A percentile compares a stretch with the other conserved stretches of the same genome.
Evolutionary conservation across 805 yeast genomes (phyloP).

Genomic region (Teunomyces barrocoloradensis): DNA sequence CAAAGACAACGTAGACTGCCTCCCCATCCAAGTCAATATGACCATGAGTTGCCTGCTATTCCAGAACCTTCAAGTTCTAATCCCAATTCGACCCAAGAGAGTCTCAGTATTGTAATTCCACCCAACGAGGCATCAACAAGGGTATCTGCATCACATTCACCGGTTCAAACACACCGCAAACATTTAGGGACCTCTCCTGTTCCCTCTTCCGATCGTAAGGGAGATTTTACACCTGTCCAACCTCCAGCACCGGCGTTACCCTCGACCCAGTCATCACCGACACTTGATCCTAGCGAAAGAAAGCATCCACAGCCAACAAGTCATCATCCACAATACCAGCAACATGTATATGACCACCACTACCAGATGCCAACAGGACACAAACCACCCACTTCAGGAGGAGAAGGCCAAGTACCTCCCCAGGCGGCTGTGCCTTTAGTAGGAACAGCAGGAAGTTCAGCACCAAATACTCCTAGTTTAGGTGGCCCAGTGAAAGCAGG

Average conservation of each 20-base stretch:
- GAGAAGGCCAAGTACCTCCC: not conserved
- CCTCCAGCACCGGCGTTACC: slow-evolving; percentile 1
- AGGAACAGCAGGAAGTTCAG: not conserved
- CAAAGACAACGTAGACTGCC: not conserved
- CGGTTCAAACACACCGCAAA: not conserved
- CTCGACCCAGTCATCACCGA: not conserved
- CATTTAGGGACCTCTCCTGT: not conserved
- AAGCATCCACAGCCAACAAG: not conserved
- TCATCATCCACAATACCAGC: slow-evolving; percentile 1
- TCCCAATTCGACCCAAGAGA: not conserved
- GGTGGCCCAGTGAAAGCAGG: not conserved
- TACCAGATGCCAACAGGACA: not conserved
- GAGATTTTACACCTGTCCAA: too few species aligned
- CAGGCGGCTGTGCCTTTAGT: not conserved
- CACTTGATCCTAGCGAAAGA: not conserved
- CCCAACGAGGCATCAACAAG: not conserved
- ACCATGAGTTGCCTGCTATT: not conserved
- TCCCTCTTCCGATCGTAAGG: too few species aligned
- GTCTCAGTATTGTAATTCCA: not conserved
- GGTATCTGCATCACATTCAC: not conserved
- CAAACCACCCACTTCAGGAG: not conserved
- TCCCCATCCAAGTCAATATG: not conserved
- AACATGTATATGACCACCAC: slow-evolving; percentile 10
- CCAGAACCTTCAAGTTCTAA: not conserved
- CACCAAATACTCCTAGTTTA: not conserved